Base-by-base conservation (phyloP, 2,329 filamentous ascomycete genomes). In the Exophiala calicioides region DNA sequence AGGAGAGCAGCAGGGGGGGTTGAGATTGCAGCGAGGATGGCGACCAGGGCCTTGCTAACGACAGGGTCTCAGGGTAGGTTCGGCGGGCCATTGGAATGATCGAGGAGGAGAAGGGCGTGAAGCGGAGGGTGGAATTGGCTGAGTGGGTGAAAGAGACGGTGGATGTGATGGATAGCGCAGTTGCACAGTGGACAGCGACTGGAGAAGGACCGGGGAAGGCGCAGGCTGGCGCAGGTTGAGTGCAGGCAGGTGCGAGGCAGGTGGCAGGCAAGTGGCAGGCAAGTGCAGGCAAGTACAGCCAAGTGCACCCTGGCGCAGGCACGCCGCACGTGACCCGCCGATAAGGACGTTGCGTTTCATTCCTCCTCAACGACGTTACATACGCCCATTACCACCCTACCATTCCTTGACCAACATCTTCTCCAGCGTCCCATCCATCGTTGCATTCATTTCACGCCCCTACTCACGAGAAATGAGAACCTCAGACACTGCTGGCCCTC, bases 311-410 rank as follows among this genome's bases (percentile, higher is more conserved):
- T n/a, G n/a, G n/a, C 38, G 38, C 27, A 42, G 38, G 38, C 38
- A 33, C 21, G 34, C 32, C 20, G 34, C 43, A 45, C 44, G 44
- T 44, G 49, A 39, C 27, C 21, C 7, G 35, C 23, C 37, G 51
- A 53, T 53, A 53, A 47, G 30, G 52, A 35, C 27, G 52, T 55
- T 36, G 38, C 45, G 52, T 43, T 40, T 23, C n/a, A n/a, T 29
- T 39, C 36, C 47, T 52, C 41, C 45, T 31, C 47, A 40, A 47
- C 36, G 35, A 41, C 23, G 52, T 55, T 55, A 50, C 52, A 55
- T 48, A 31, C 47, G 40, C 24, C 31, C 16, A 37, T 26, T 49
- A 29, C 41, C 36, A 47, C 45, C 32, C 35, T 52, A 23, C 44
- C 10, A 39, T 15, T 16, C 20, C 27, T 12, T 35, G 6, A 21